Evolutionary conservation across 805 yeast species (phyloP).

Genomic region (Sugiyamaella qingdaonensis): DNA sequence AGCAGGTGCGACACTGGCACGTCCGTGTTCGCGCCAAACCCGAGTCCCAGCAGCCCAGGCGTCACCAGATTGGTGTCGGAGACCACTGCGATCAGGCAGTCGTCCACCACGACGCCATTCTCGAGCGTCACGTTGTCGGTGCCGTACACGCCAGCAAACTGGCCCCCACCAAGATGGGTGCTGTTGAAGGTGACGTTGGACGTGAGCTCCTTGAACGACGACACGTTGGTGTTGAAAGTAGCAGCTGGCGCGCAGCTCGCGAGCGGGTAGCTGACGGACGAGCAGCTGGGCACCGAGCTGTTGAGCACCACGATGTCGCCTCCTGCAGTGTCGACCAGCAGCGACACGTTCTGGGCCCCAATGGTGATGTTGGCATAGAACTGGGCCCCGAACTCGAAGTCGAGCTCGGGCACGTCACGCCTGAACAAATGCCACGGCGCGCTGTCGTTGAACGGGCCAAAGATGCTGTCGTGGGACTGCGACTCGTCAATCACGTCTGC

Average conservation of each 20-base stretch:
- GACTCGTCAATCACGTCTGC: too few relatives aligned
- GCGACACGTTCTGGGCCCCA: slow-evolving; percentile 52
- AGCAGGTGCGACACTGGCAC: slow-evolving; percentile 2
- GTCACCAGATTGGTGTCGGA: slow-evolving; percentile 3
- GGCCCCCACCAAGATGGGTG: slow-evolving; percentile 6
- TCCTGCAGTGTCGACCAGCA: slow-evolving; percentile 64
- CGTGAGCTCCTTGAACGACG: background rate
- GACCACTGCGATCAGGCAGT: slow-evolving; percentile 12
- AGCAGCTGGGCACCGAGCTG: slow-evolving; percentile 4
- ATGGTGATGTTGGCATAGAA: slow-evolving; percentile 30
- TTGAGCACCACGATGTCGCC: slow-evolving; percentile 56
- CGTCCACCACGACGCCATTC: background rate
- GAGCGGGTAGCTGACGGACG: background rate
- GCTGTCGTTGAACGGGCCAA: background rate
- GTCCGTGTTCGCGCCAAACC: slow-evolving; percentile 3
- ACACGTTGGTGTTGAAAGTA: slow-evolving; percentile 3
- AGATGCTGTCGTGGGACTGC: background rate
- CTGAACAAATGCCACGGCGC: background rate
- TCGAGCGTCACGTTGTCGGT: slow-evolving; percentile 12
- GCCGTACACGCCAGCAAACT: slow-evolving; percentile 13
- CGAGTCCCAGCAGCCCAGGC: slow-evolving; percentile 16
- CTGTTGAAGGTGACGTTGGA: slow-evolving; percentile 8
- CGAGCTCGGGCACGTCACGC: background rate
- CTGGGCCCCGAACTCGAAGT: background rate
- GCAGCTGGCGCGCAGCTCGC: slow-evolving; percentile 1